phyloP scores from a whole-genome alignment of 495 filamentous ascomycete species.

The Aspergillus egyptiacus region DNA sequence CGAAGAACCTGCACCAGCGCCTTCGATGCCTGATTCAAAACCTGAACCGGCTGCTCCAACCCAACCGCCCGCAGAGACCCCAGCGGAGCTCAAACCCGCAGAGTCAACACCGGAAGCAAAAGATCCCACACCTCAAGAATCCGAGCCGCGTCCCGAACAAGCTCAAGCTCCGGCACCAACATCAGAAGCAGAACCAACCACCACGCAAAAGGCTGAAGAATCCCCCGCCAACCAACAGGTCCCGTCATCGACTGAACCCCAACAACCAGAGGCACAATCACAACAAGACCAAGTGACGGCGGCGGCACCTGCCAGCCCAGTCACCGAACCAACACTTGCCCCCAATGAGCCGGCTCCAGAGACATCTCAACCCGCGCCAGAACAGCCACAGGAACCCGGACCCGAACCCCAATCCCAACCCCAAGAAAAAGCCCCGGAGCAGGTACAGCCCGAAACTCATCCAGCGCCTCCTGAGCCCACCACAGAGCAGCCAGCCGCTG shows the following conservation, averaged over 20 bases:
- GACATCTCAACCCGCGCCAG: not conserved
- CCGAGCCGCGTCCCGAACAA: constrained; percentile 4
- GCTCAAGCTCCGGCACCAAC: constrained; percentile 9
- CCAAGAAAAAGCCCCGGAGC: constrained; percentile 3
- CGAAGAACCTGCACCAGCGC: not conserved
- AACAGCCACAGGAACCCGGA: not conserved
- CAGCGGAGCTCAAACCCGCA: not conserved
- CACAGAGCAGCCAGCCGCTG: not conserved
- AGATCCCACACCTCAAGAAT: not conserved
- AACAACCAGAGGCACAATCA: constrained; percentile 1
- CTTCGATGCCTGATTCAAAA: too few species aligned
- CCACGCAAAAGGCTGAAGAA: not conserved
- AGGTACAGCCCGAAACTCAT: constrained; percentile 1
- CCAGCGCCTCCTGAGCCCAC: not conserved
- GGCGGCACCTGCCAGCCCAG: too few species aligned
- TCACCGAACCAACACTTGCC: too few species aligned
- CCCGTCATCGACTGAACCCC: not conserved
- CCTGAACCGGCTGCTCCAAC: not conserved
- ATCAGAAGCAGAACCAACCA: not conserved
- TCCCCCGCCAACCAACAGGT: not conserved
- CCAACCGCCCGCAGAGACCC: constrained; percentile 3
- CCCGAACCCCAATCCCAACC: not conserved
- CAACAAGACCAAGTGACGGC: too few species aligned
- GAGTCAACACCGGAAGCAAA: not conserved
- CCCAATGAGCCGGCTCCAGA: not conserved